These are phyloP conservation scores for Calcarisporium arbuscula DNA, from an alignment of 2,329 filamentous ascomycete species.

Conservation along the genomic window DNA sequence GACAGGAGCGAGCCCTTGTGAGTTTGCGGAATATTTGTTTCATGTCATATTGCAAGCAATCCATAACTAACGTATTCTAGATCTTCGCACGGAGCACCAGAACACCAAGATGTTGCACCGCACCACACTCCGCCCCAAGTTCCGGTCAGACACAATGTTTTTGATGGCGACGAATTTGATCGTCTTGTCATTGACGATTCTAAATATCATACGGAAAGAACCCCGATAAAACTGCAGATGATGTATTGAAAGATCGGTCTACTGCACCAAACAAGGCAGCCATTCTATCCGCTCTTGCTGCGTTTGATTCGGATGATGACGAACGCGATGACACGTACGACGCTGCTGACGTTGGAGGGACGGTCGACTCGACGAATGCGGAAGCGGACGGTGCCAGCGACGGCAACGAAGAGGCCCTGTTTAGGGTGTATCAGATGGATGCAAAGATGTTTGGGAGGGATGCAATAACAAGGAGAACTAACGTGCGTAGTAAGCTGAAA, in stretches of 20 bases:
- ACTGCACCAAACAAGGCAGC: slow-evolving; percentile 70
- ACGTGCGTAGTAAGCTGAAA: slow-evolving; percentile 57
- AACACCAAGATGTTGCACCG: slow-evolving; percentile 51
- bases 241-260: slow-evolving; percentile 59
- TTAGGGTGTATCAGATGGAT: slow-evolving; percentile 61
- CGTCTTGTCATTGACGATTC: slow-evolving; percentile 58
- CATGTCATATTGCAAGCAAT: not conserved
- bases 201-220: slow-evolving; percentile 75
- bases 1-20: slow-evolving; percentile 61
- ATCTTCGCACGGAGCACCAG: slow-evolving; percentile 20
- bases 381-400: slow-evolving; percentile 42
- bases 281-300: slow-evolving; percentile 79
- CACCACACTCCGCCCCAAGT: slow-evolving; percentile 51
- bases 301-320: slow-evolving; percentile 91
- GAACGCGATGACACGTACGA: slow-evolving; percentile 98
- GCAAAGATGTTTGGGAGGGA: slow-evolving; percentile 66
- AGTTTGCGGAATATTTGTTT: slow-evolving; percentile 15
- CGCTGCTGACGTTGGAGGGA: slow-evolving; percentile 82
- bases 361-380: slow-evolving; percentile 64
- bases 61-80: slow-evolving; percentile 18
- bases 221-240: slow-evolving; percentile 60
- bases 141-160: slow-evolving; percentile 63
- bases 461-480: slow-evolving; percentile 59
- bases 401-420: slow-evolving; percentile 64
- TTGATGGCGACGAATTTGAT: slow-evolving; percentile 76